A percentile compares a stretch with the other conserved stretches of the same genome.
Conservation (phyloP, 306 rosid genomes). For the Vachellia collinsii region DNA sequence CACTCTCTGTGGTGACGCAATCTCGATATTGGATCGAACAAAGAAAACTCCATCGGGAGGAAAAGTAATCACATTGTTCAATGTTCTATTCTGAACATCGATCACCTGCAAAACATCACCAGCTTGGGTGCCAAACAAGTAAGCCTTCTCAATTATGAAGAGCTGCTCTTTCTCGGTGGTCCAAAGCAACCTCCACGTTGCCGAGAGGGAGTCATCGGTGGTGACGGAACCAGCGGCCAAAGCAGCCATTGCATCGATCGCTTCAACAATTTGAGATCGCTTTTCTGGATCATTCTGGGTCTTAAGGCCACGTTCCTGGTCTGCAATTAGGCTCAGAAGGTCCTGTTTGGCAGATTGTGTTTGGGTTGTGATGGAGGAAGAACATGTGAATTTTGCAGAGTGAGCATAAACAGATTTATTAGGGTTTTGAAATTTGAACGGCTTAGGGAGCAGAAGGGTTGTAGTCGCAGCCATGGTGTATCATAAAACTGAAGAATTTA, state of each 20-base stretch:
- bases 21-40: slow-evolving; percentile 72
- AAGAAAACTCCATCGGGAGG: slow-evolving; percentile 96
- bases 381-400: slow-evolving; percentile 49
- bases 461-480: slow-evolving; percentile 47
- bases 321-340: slow-evolving; percentile 74
- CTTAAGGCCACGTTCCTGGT: slow-evolving; percentile 79
- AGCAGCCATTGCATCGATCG: slow-evolving; percentile 61
- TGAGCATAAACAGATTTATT: slow-evolving; percentile 1
- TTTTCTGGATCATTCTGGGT: slow-evolving; percentile 58
- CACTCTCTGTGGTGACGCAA: slow-evolving; percentile 77
- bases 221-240: slow-evolving; percentile 55
- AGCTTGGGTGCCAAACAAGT: slow-evolving; percentile 69
- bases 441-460: slow-evolving; percentile 37
- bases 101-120: slow-evolving; percentile 95
- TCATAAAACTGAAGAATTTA: neutral
- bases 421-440: slow-evolving; percentile 38
- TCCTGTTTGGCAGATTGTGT: slow-evolving; percentile 57
- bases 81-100: slow-evolving; percentile 57
- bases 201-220: slow-evolving; percentile 66
- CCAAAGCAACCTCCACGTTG: slow-evolving; percentile 91
- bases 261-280: slow-evolving; percentile 58
- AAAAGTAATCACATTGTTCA: slow-evolving; percentile 87
- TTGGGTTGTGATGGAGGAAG: slow-evolving; percentile 64
- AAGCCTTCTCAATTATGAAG: slow-evolving; percentile 77
- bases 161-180: slow-evolving; percentile 98